Percentiles rank a stretch among this genome's conserved stretches.
Evolutionary conservation across 176 grass and related monocot genomes (phyloP).

Genomic region (Ampelocalamus luodianensis): DNA sequence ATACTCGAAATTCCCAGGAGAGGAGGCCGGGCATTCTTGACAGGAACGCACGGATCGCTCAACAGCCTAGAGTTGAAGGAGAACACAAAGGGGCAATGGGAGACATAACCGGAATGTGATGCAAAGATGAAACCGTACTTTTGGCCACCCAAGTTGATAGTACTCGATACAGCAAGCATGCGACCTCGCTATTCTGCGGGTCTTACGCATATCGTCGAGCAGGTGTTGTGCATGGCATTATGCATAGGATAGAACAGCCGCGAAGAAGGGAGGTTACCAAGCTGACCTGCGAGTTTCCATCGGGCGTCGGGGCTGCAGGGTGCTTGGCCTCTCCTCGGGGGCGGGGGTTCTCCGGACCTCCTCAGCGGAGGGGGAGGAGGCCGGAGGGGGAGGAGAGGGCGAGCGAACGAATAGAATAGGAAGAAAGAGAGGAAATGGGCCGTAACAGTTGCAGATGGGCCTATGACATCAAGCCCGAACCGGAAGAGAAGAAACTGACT

Average conservation of each 20-base stretch:
- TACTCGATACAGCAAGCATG: not conserved
- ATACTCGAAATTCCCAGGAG: not conserved
- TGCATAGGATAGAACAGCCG: not conserved
- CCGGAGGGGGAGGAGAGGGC: not conserved
- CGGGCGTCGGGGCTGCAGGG: no score
- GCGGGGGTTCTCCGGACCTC: no score
- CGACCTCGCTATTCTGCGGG: not conserved
- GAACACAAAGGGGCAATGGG: not conserved
- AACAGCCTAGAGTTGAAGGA: no score
- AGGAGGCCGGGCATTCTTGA: not conserved
- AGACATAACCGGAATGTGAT: not conserved
- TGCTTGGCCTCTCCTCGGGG: no score
- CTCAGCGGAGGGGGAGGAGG: not conserved
- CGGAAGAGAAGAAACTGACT: no score
- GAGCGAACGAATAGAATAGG: not conserved
- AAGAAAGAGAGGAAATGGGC: not conserved
- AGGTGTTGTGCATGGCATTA: constrained; percentile 15
- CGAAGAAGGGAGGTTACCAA: not conserved
- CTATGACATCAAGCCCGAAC: not conserved
- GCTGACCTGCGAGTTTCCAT: no score
- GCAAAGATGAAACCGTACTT: no score
- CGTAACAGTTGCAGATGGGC: not conserved
- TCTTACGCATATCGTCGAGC: constrained; percentile 26
- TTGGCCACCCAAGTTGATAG: not conserved
- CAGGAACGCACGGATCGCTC: not conserved